These are phyloP conservation scores for Uronychia setigera DNA, from an alignment of 73 alveolate species.

Conservation along the genomic window DNA sequence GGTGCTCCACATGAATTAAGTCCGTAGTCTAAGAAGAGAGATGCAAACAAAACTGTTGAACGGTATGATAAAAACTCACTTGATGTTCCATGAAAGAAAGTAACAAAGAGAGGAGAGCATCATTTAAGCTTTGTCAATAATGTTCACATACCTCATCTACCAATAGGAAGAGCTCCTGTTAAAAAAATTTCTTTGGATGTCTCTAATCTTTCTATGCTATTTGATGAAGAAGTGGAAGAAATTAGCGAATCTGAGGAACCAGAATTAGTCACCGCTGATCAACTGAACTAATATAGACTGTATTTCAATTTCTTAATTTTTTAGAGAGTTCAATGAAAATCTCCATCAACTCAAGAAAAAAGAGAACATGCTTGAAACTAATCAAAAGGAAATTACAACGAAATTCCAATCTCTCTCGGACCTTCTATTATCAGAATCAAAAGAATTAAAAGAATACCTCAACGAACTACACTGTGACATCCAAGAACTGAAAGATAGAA, in stretches of 20 bases:
- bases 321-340: background rate
- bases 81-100: too few relatives aligned
- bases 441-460: background rate
- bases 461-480: background rate
- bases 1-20: too few relatives aligned
- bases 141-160: too few relatives aligned
- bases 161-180: too few relatives aligned
- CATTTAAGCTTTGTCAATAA: too few relatives aligned
- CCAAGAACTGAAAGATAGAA: background rate
- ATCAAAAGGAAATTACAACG: background rate
- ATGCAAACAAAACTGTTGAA: too few relatives aligned
- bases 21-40: too few relatives aligned
- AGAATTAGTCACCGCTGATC: background rate
- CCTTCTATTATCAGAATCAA: background rate
- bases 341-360: background rate
- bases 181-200: too few relatives aligned
- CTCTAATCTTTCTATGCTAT: background rate
- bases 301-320: background rate
- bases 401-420: too few relatives aligned
- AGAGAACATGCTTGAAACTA: background rate
- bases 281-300: background rate
- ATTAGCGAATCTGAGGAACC: background rate
- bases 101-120: too few relatives aligned
- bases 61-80: too few relatives aligned
- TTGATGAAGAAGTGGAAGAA: background rate